Evolutionary conservation across 176 grass and related monocot species (phyloP), one percentile per base, ranked within the genome.

Genomic region (Ampelocalamus luodianensis): DNA sequence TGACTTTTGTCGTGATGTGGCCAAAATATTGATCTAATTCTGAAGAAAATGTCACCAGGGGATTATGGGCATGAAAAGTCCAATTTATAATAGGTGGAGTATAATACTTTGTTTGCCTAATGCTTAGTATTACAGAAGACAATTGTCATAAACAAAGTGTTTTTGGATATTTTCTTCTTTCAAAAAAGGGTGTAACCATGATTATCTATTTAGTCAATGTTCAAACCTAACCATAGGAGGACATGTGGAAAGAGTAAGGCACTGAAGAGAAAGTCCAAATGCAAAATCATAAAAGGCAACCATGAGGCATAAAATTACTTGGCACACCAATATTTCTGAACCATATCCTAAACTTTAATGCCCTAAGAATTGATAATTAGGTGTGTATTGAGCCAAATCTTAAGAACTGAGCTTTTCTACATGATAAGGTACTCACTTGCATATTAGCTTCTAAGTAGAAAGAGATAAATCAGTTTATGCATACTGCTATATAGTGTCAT

Each of bases 21-120:
- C 23, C 71, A 61, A 49, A 83, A 82, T 79, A 79, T 59, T 67
- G 13, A 80, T 48, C 42, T 53, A 63, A 18, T 29, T 83, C 38
- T 26, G 2, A 18, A 55, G 13, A 62, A 29, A 86, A 80, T 34
- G 66, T 16, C 49, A 58, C 10, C 49, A 64, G 12, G n/a, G 16
- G 27, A 49, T 87, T 59, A 83, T 62, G 36, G 24, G 27, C 14
- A 73, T 72, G 76, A 70, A 3, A 71, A 26, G 12, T 51, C 49
- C 40, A 87, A 17, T 40, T 55, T 43, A 51, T 44, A 37, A 32
- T 27, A 61, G 13, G 7, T 69, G n/a, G 16, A 61, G 16, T 75
- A 67, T 64, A 24, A 65, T 20, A 65, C 44, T 65, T 58, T 36
- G 32, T 48, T 56, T 38, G 6, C 8, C 22, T 79, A 80, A 85